These are phyloP conservation scores for Ophiostoma quercus DNA, from an alignment of 2,329 filamentous ascomycete genomes.

Conservation along the genomic window DNA sequence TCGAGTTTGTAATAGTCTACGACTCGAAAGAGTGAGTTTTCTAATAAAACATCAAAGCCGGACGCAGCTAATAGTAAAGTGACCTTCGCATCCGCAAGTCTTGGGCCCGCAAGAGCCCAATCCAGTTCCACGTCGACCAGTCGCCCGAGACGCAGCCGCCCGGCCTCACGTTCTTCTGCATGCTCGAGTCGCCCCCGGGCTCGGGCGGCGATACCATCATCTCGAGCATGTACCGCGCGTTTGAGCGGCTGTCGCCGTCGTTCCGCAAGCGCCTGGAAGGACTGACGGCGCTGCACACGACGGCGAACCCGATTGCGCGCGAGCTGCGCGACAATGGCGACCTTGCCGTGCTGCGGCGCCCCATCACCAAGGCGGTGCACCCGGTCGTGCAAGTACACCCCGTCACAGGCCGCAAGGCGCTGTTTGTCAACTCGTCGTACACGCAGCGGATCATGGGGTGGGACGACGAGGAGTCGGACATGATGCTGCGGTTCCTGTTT, in stretches of 20 bases:
- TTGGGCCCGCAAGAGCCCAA: constrained; percentile 29
- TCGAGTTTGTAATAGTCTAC: constrained; percentile 30
- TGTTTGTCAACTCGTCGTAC: constrained; percentile 65
- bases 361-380: constrained; percentile 62
- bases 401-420: constrained; percentile 73
- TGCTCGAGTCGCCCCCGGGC: constrained; percentile 68
- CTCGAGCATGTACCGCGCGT: constrained; percentile 60
- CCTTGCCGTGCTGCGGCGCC: constrained; percentile 27
- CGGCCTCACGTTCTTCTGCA: constrained; percentile 82
- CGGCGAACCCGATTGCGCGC: constrained; percentile 27
- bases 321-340: constrained; percentile 30
- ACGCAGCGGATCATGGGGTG: constrained; percentile 62
- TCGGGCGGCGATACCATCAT: constrained; percentile 84
- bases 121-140: constrained; percentile 31
- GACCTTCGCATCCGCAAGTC: constrained; percentile 29
- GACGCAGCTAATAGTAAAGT: background rate
- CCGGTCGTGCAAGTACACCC: constrained; percentile 78
- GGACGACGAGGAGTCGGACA: constrained; percentile 80
- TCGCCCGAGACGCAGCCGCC: constrained; percentile 70
- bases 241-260: constrained; percentile 69
- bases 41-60: too few species aligned
- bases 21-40: constrained; percentile 26
- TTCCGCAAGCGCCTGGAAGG: constrained; percentile 77
- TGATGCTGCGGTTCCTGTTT: constrained; percentile 40
- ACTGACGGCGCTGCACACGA: constrained; percentile 64